These are phyloP conservation scores for Rhodamnia argentea DNA, from an alignment of 345 rosid species.

Conservation along the genomic window DNA sequence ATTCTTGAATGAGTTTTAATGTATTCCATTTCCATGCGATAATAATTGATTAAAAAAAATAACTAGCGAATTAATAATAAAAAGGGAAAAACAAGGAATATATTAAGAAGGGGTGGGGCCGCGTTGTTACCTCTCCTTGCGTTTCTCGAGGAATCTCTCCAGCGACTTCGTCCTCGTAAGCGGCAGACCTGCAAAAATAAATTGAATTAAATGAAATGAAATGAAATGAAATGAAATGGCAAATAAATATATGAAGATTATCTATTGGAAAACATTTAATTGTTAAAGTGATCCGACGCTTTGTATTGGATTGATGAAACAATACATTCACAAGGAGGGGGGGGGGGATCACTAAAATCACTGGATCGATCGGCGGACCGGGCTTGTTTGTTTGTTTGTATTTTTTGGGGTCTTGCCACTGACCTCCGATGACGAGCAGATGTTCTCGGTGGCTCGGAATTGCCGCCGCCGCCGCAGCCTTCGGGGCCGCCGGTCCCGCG, in stretches of 20 bases:
- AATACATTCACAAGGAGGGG: not conserved
- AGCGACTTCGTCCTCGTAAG: slow-evolving; percentile 62
- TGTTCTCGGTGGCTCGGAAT: slow-evolving; percentile 19
- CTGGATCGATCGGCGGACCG: not conserved
- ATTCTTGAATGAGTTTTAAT: not conserved
- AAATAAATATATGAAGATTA: not conserved
- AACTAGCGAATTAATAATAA: not conserved
- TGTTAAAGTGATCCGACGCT: not conserved
- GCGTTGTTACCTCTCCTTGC: slow-evolving; percentile 65
- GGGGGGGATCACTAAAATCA: not conserved
- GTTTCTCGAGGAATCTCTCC: slow-evolving; percentile 82
- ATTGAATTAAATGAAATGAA: not conserved
- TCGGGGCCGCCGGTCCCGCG: slow-evolving; percentile 12
- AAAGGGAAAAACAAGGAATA: not conserved
- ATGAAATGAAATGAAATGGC: not conserved
- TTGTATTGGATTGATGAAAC: not conserved
- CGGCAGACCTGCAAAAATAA: slow-evolving; percentile 46
- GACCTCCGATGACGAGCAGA: slow-evolving; percentile 53
- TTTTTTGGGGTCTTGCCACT: not conserved
- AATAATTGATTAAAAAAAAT: no score
- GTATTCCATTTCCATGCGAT: no score
- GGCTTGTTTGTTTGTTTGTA: no score
- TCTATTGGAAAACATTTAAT: not conserved
- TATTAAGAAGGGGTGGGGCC: not conserved
- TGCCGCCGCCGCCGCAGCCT: slow-evolving; percentile 1